Percentiles rank a stretch among this genome's conserved stretches.
Conservation (phyloP, 1,284 basidiomycete species). For the Irpex lacteus region DNA sequence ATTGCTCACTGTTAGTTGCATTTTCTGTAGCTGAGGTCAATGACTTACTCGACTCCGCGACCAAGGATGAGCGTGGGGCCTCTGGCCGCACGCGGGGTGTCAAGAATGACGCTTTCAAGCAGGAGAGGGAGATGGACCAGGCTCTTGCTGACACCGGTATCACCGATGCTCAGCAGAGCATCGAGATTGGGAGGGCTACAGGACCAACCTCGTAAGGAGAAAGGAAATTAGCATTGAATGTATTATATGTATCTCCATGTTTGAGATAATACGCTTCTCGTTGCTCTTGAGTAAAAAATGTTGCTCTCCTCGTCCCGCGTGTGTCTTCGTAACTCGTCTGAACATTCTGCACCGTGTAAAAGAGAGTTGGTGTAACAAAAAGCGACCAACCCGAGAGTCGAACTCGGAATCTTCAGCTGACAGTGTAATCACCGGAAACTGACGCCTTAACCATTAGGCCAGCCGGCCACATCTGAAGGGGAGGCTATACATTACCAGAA, state of each 20-base stretch:
- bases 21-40: slow-evolving; percentile 21
- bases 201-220: no score
- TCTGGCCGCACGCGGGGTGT: slow-evolving; percentile 23
- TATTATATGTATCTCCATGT: no score
- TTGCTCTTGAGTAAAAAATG: no score
- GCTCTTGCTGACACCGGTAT: slow-evolving; percentile 19
- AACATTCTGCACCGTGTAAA: no score
- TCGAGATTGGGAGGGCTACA: slow-evolving; percentile 19
- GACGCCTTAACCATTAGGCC: slow-evolving; percentile 35
- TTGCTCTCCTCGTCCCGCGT: no score
- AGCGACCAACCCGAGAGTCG: slow-evolving; percentile 51
- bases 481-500: not conserved
- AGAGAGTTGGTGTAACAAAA: slow-evolving; percentile 28
- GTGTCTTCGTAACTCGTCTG: no score
- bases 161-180: slow-evolving; percentile 18
- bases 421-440: slow-evolving; percentile 35
- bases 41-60: slow-evolving; percentile 20
- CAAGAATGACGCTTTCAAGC: slow-evolving; percentile 26
- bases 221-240: no score
- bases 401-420: slow-evolving; percentile 52
- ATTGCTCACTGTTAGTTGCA: not conserved
- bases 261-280: no score
- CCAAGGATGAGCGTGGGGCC: slow-evolving; percentile 20
- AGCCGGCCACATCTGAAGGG: slow-evolving; percentile 21
- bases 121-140: slow-evolving; percentile 26